Percentiles rank a stretch among this genome's conserved stretches.
These are phyloP conservation scores for Pseudopyrenochaeta lycopersici DNA, from an alignment of 2,329 filamentous ascomycete genomes.

Conservation along the genomic window DNA sequence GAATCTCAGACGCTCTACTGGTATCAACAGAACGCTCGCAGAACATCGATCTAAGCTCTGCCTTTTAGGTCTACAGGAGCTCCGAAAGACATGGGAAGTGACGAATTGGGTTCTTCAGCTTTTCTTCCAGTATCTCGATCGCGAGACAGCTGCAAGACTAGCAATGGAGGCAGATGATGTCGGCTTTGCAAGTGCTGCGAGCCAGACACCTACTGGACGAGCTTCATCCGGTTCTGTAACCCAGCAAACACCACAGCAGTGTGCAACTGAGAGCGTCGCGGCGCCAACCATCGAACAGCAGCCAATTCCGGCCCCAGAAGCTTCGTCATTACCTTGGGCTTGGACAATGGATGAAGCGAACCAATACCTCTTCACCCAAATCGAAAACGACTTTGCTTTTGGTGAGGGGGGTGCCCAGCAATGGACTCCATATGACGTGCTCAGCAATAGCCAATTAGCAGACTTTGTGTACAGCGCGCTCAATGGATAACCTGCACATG, in stretches of 20 bases:
- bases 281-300: constrained; percentile 10
- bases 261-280: constrained; percentile 10
- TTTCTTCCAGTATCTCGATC: constrained; percentile 60
- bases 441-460: constrained; percentile 15
- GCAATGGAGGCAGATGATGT: constrained; percentile 37
- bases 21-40: constrained; percentile 55
- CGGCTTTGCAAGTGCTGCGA: constrained; percentile 20
- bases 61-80: constrained; percentile 57
- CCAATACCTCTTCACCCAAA: constrained; percentile 42
- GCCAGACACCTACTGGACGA: constrained; percentile 4
- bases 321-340: constrained; percentile 31
- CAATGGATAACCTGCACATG: constrained; percentile 1
- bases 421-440: constrained; percentile 28
- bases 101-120: constrained; percentile 60
- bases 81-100: constrained; percentile 61
- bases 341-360: constrained; percentile 42
- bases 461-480: constrained; percentile 24
- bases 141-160: constrained; percentile 54
- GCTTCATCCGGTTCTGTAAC: constrained; percentile 10
- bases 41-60: constrained; percentile 61
- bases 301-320: constrained; percentile 5
- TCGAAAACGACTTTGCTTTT: constrained; percentile 42
- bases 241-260: constrained; percentile 10
- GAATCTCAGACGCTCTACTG: constrained; percentile 49
- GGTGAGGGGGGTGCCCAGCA: constrained; percentile 36